Evolutionary conservation across 2,329 filamentous ascomycete genomes (phyloP).

Genomic region (Aureobasidium sp.): DNA sequence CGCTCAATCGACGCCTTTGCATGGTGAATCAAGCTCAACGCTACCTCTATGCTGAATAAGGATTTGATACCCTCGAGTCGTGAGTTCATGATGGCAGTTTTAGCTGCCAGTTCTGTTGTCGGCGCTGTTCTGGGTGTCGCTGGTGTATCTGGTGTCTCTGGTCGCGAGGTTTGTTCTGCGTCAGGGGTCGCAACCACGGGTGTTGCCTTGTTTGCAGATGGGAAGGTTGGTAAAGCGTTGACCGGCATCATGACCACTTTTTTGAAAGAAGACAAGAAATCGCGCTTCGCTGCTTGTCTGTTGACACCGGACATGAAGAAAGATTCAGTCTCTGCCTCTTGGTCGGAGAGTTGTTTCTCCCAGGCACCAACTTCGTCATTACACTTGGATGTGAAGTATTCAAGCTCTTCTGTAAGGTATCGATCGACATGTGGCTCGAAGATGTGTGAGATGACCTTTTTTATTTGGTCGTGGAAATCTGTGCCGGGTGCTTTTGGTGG

Average conservation of each 20-base stretch:
- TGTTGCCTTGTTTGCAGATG: constrained; percentile 39
- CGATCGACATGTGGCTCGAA: constrained; percentile 93
- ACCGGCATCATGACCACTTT: constrained; percentile 99
- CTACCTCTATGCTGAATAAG: constrained; percentile 93
- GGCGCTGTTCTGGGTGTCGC: constrained; percentile 56
- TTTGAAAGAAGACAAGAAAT: constrained; percentile 93
- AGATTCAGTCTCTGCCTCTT: constrained; percentile 83
- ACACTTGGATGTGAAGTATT: constrained; percentile 71
- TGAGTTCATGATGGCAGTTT: constrained; percentile 95
- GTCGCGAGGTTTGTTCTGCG: constrained; percentile 20
- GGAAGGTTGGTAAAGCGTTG: constrained; percentile 70
- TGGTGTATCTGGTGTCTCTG: constrained; percentile 26
- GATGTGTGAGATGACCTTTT: constrained; percentile 60
- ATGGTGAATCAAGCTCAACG: constrained; percentile 77
- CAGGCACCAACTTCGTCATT: constrained; percentile 72
- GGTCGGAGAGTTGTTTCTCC: constrained; percentile 87
- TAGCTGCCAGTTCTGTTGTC: constrained; percentile 86
- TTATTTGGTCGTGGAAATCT: constrained; percentile 58
- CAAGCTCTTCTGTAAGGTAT: constrained; percentile 86
- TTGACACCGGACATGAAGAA: constrained; percentile 96
- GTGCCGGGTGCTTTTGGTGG: constrained; percentile 57
- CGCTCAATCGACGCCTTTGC: constrained; percentile 85
- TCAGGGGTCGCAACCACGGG: constrained; percentile 23
- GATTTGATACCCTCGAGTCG: constrained; percentile 90
- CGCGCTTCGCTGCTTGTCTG: constrained; percentile 88